A percentile compares a stretch with the other conserved stretches of the same genome.
Evolutionary conservation across 108 stramenopile species (phyloP).

Genomic region (Pseudonitzschia multiseries): DNA sequence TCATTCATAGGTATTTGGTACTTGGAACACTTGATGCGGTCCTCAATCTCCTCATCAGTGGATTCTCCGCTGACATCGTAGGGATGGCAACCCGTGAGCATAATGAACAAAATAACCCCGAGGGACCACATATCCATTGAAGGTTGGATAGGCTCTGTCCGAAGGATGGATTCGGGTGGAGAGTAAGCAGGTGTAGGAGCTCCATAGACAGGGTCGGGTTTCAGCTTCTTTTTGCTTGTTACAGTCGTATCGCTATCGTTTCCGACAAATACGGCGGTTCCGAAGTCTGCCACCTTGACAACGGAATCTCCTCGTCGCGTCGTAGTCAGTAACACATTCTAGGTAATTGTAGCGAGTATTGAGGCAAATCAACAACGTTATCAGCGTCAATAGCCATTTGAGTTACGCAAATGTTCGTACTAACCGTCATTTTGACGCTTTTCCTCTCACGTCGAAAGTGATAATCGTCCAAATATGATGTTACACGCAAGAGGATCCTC

Average conservation of each 20-base stretch:
- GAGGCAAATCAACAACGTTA: background rate
- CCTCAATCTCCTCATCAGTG: constrained; percentile 74
- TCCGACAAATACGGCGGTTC: constrained; percentile 52
- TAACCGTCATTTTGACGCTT: background rate
- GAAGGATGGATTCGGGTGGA: constrained; percentile 59
- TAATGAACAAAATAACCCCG: constrained; percentile 89
- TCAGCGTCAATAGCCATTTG: background rate
- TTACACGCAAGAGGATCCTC: background rate
- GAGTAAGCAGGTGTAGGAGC: constrained; percentile 75
- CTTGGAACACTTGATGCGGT: constrained; percentile 35
- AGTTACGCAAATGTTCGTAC: background rate
- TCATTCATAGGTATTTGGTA: constrained; percentile 38
- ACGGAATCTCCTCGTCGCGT: constrained; percentile 51
- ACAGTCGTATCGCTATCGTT: constrained; percentile 9
- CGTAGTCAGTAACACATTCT: constrained; percentile 78
- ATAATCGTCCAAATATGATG: background rate
- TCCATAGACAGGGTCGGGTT: constrained; percentile 19
- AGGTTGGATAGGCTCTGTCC: constrained; percentile 29
- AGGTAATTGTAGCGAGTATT: constrained; percentile 34
- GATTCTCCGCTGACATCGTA: constrained; percentile 80
- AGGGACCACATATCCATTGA: constrained; percentile 80
- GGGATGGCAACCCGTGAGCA: constrained; percentile 90
- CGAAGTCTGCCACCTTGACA: constrained; percentile 85
- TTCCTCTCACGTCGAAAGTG: background rate
- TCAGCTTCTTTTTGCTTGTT: constrained; percentile 4